Evolutionary conservation across 352 stramenopile genomes (phyloP), one percentile per base, ranked within the genome.

Genomic region (Saprolegnia diclina): DNA sequence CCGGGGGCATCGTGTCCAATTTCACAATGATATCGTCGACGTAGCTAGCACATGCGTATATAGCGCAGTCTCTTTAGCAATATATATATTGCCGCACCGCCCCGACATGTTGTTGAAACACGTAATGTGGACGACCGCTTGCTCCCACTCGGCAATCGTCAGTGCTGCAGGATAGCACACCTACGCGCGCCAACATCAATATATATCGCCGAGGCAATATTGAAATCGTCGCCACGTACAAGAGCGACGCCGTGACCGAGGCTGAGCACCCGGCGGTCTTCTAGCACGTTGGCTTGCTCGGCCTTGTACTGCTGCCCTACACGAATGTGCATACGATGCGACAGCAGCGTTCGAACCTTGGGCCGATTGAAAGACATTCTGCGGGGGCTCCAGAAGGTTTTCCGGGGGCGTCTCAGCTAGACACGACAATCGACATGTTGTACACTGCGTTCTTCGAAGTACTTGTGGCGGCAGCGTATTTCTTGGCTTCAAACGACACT

Each of bases 91-190:
- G 46, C 5, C n/a, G 24, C 24, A 94, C 10, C 53, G 64, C 5
- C 86, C 86, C 3, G 86, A 79, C 74, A 91, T 85, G 75, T 92
- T 91, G 76, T 87, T 91, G 72, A 90, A 81, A 56, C 84, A 91
- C 37, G 77, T 82, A 26, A 91, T 62, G 14, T 65, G 57, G 11
- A 90, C 74, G 11, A 88, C 65, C 0, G 72, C 65, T 24, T 88
- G 81, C 42, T 85, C 75, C 86, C 86, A 92, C 13, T 83, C 76
- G 1, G 76, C 61, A 46, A 92, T 81, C 1, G 71, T 57, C 24
- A 89, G 35, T 4, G 55, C 66, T 2, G 37, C 52, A 0, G 79
- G 81, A 59, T 59, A 59, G 19, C 52, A 59, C 35, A 59, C 52
- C 52, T 59, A 59, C n/a, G 4, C 13, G 11, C 13, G 38, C 3